phyloP scores from a whole-genome alignment of 768 basidiomycete species.

The Termitomyces eurrhizus region DNA sequence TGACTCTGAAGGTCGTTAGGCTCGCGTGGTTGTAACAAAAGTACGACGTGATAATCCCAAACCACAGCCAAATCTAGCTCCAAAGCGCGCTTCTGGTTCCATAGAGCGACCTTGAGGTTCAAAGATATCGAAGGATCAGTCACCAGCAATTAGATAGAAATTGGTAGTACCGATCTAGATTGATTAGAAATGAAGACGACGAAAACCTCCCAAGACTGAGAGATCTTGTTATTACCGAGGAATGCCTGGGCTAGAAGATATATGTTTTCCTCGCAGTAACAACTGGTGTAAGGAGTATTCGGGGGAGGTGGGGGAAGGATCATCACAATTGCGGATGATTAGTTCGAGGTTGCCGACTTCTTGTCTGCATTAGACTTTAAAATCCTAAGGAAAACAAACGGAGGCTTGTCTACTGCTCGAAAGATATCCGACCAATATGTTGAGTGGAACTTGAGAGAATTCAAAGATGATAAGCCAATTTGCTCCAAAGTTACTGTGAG shows the following conservation, averaged over 20 bases:
- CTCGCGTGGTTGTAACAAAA: constrained; percentile 41
- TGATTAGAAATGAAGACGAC: constrained; percentile 66
- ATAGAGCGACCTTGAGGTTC: constrained; percentile 53
- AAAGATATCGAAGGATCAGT: not conserved
- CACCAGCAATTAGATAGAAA: not conserved
- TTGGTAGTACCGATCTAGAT: constrained; percentile 42
- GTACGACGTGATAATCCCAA: constrained; percentile 77
- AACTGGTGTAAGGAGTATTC: constrained; percentile 47
- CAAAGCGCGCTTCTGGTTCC: constrained; percentile 49
- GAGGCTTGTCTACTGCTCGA: not conserved
- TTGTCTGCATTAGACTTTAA: not conserved
- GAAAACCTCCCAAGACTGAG: constrained; percentile 43
- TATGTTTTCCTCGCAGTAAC: constrained; percentile 74
- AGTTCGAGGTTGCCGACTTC: not conserved
- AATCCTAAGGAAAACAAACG: not conserved
- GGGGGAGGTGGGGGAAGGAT: constrained; percentile 31
- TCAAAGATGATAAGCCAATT: no score
- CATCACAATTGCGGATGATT: constrained; percentile 1
- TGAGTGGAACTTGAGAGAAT: not conserved
- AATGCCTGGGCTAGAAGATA: constrained; percentile 54
- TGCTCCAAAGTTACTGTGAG: no score
- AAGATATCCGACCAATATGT: no score
- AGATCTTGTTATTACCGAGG: constrained; percentile 22
- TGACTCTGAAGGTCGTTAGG: not conserved
- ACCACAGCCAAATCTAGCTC: constrained; percentile 38